Conservation (phyloP, 768 basidiomycete species). For the Sporobolomyces phaffii region DNA sequence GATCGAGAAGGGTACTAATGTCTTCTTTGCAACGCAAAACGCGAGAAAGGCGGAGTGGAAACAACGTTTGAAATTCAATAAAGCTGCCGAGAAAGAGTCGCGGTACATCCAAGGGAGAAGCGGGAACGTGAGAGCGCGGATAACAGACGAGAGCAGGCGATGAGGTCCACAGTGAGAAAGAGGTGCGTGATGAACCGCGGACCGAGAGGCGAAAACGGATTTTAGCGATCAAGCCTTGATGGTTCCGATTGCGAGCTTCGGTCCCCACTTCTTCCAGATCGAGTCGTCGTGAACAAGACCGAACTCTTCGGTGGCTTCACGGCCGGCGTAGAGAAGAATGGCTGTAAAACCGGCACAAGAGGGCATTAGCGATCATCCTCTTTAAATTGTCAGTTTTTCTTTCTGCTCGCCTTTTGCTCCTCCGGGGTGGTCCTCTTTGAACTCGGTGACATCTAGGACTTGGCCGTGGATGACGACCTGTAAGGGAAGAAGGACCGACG, state of each 20-base stretch:
- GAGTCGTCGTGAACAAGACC: slow-evolving; percentile 24
- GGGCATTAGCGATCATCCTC: background rate
- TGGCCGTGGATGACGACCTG: slow-evolving; percentile 67
- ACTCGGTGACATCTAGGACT: slow-evolving; percentile 77
- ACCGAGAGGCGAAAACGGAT: no score
- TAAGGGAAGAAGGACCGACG: background rate
- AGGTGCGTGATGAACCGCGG: no score
- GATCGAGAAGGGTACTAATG: no score
- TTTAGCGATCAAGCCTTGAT: background rate
- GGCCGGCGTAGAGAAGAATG: slow-evolving; percentile 78
- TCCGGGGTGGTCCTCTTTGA: slow-evolving; percentile 71
- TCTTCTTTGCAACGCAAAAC: no score
- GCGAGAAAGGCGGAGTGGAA: no score
- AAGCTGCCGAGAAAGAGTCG: no score
- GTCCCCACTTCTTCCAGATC: slow-evolving; percentile 40
- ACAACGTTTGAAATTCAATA: no score
- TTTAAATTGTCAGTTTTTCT: no score
- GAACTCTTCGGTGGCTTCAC: slow-evolving; percentile 85
- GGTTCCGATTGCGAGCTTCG: slow-evolving; percentile 34
- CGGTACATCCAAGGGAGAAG: no score
- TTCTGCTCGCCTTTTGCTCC: slow-evolving; percentile 2
- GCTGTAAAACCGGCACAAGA: background rate
- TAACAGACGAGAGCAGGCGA: no score
- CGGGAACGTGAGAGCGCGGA: no score
- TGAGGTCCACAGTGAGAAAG: no score